phyloP scores from a whole-genome alignment of 768 basidiomycete species.

The Hypholoma sublateritium region DNA sequence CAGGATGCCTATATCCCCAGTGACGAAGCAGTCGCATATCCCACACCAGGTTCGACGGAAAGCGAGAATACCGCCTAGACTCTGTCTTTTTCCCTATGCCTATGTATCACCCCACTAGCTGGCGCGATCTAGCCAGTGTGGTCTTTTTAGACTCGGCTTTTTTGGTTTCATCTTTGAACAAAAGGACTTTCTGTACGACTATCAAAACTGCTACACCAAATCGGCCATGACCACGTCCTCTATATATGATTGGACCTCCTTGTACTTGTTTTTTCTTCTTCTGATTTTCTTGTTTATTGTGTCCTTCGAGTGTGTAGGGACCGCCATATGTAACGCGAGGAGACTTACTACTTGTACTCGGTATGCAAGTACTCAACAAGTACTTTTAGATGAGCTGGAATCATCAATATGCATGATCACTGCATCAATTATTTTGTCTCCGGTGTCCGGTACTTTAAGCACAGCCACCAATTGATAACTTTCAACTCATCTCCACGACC shows the following conservation, averaged over 20 bases:
- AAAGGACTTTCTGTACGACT: not conserved
- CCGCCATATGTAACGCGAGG: not conserved
- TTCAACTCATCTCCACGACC: not conserved
- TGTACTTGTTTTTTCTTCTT: not conserved
- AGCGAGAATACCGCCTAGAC: constrained; percentile 37
- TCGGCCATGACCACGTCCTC: not conserved
- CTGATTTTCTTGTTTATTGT: not conserved
- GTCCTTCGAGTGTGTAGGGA: not conserved
- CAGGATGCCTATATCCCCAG: not conserved
- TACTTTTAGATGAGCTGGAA: not conserved
- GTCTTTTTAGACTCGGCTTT: not conserved
- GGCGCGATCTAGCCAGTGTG: too few species aligned
- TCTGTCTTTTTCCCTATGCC: not conserved
- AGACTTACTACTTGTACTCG: not conserved
- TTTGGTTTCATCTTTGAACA: constrained; percentile 3
- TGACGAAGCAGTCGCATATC: constrained; percentile 41
- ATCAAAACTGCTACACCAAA: not conserved
- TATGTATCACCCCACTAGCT: too few species aligned
- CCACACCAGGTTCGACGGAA: constrained; percentile 49
- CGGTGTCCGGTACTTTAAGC: not conserved
- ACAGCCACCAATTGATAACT: not conserved
- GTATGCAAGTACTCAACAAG: not conserved
- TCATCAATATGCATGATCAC: too few species aligned
- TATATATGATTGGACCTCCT: not conserved
- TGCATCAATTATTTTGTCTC: not conserved